phyloP scores from a whole-genome alignment of 225 moss, liverwort and hornwort genomes.

The Neckera pumila region DNA sequence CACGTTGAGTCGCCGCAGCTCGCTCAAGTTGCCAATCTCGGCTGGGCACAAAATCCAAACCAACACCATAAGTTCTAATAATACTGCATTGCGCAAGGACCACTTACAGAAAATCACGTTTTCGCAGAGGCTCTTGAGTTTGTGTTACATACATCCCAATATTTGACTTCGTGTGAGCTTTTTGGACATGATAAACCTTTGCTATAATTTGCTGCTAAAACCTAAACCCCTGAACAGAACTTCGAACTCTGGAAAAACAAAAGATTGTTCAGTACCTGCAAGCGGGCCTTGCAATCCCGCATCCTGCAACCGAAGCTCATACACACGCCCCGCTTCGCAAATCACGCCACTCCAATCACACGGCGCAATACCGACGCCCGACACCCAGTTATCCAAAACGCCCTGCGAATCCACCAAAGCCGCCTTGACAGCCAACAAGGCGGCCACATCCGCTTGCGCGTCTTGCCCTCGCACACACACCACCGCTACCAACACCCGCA shows the following conservation, averaged over 20 bases:
- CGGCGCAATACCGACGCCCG: constrained; percentile 20
- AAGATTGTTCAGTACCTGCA: constrained; percentile 6
- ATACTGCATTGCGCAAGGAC: background rate
- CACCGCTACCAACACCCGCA: background rate
- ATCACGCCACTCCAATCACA: constrained; percentile 50
- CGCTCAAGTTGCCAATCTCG: constrained; percentile 52
- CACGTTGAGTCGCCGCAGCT: constrained; percentile 62
- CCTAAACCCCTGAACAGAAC: background rate
- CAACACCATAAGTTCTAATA: background rate
- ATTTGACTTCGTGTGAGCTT: background rate
- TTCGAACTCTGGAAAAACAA: background rate
- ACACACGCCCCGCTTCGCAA: constrained; percentile 27
- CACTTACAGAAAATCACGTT: background rate
- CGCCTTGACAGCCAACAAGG: constrained; percentile 43
- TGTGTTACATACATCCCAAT: background rate
- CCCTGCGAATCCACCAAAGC: constrained; percentile 37
- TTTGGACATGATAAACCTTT: background rate
- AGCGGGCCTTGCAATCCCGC: constrained; percentile 46
- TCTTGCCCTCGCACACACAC: constrained; percentile 1
- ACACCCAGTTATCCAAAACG: constrained; percentile 11
- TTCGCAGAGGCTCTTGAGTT: background rate
- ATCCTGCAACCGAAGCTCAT: constrained; percentile 22
- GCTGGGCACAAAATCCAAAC: constrained; percentile 13
- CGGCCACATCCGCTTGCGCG: constrained; percentile 15
- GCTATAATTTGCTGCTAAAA: background rate